Conservation (phyloP, 2,329 filamentous ascomycete genomes). For the Ceratocystis diversiconidia region DNA sequence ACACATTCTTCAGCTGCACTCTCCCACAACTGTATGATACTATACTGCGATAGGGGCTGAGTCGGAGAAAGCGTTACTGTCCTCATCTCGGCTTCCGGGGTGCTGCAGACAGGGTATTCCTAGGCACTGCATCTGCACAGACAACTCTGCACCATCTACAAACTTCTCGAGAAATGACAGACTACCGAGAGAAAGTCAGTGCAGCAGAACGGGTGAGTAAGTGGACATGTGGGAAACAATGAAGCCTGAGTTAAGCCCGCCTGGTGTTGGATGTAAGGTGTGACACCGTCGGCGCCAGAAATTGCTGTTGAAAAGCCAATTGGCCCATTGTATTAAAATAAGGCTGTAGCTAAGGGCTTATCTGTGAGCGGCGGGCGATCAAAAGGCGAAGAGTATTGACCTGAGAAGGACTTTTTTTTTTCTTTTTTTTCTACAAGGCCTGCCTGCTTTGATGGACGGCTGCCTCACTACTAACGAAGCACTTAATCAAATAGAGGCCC, state of each 20-base stretch:
- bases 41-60: background rate
- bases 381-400: background rate
- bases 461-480: no score
- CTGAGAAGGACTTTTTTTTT: no score
- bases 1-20: background rate
- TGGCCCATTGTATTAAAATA: background rate
- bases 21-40: background rate
- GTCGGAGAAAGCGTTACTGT: background rate
- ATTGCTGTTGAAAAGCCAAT: background rate
- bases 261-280: background rate
- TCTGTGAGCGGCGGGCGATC: background rate
- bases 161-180: constrained; percentile 1
- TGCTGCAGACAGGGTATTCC: constrained; percentile 7
- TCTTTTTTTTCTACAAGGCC: no score
- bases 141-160: background rate
- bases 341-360: background rate
- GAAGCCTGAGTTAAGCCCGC: background rate
- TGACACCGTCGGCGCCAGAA: background rate
- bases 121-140: constrained; percentile 11
- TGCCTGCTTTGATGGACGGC: no score
- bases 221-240: background rate
- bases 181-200: background rate
- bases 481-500: no score
- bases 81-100: constrained; percentile 9
- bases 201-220: background rate